Base-by-base conservation (phyloP, 192 early-diverging fungal genomes). In the Dissophora globulifera region DNA sequence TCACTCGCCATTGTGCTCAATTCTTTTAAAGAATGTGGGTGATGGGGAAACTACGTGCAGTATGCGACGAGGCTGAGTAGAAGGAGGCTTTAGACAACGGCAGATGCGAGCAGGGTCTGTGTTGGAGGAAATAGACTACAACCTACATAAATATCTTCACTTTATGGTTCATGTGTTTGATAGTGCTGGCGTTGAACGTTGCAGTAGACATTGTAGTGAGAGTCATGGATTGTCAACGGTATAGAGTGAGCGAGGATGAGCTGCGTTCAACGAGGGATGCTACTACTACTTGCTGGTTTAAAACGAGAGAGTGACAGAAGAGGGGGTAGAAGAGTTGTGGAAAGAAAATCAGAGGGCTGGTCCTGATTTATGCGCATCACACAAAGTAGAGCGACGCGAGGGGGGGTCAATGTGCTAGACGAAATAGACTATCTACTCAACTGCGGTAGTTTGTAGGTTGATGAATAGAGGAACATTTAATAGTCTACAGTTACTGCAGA, bases 61-160 rank as follows among this genome's bases (percentile, higher is more conserved):
- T n/a, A n/a, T n/a, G n/a, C n/a, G n/a, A n/a, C n/a, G n/a, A n/a
- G n/a, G n/a, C n/a, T n/a, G n/a, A n/a, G n/a, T n/a, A n/a, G n/a
- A n/a, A n/a, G n/a, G n/a, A n/a, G n/a, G n/a, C n/a, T n/a, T n/a
- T n/a, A n/a, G n/a, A n/a, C n/a, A n/a, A n/a, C n/a, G n/a, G n/a
- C n/a, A n/a, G n/a, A n/a, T n/a, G n/a, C n/a, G n/a, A n/a, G n/a
- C n/a, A n/a, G n/a, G n/a, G n/a, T n/a, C n/a, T n/a, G n/a, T n/a
- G n/a, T n/a, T n/a, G n/a, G n/a, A n/a, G n/a, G n/a, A n/a, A n/a
- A n/a, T n/a, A n/a, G n/a, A n/a, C n/a, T n/a, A n/a, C 20, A 15
- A 50, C 72, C 67, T 56, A 40, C 72, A 76, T 15, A 27, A 76
- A 76, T 25, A 76, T 67, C 63, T 76, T 76, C 58, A 76, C 64